Evolutionary conservation across 2,329 filamentous ascomycete genomes (phyloP).

Genomic region (Cytospora piceicola): DNA sequence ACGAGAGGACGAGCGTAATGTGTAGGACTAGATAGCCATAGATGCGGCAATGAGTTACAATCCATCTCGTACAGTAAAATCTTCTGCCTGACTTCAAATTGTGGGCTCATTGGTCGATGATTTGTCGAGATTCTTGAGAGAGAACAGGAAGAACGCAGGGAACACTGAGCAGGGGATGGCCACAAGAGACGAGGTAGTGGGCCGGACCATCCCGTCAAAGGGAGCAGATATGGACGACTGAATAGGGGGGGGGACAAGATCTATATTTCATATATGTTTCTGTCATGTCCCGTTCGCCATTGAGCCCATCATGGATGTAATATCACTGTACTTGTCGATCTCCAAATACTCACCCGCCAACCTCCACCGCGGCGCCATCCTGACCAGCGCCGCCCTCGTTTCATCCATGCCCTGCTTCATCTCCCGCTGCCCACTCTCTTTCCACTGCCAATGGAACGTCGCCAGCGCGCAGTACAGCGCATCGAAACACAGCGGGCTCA

Average conservation of each 20-base stretch:
- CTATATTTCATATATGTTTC: neutral
- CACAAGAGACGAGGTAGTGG: too few species aligned
- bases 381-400: conserved; percentile 38
- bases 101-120: neutral
- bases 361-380: conserved; percentile 41
- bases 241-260: neutral
- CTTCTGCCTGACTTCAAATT: neutral
- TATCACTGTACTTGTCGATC: conserved; percentile 43
- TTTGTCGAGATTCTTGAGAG: too few species aligned
- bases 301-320: conserved; percentile 34
- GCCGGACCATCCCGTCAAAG: neutral
- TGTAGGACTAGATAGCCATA: conserved; percentile 9
- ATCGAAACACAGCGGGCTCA: conserved; percentile 45
- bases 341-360: conserved; percentile 43
- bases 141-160: too few species aligned
- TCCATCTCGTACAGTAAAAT: neutral
- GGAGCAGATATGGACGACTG: neutral
- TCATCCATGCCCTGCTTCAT: conserved; percentile 38
- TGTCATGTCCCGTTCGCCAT: conserved; percentile 11
- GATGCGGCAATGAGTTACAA: neutral
- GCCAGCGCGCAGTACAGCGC: conserved; percentile 43
- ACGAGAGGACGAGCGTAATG: neutral
- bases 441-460: conserved; percentile 44
- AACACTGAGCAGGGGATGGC: too few species aligned
- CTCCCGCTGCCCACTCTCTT: conserved; percentile 42